A percentile compares a stretch with the other conserved stretches of the same genome.
Evolutionary conservation across 495 filamentous ascomycete genomes (phyloP).

Genomic region (Penicillium desertorum): DNA sequence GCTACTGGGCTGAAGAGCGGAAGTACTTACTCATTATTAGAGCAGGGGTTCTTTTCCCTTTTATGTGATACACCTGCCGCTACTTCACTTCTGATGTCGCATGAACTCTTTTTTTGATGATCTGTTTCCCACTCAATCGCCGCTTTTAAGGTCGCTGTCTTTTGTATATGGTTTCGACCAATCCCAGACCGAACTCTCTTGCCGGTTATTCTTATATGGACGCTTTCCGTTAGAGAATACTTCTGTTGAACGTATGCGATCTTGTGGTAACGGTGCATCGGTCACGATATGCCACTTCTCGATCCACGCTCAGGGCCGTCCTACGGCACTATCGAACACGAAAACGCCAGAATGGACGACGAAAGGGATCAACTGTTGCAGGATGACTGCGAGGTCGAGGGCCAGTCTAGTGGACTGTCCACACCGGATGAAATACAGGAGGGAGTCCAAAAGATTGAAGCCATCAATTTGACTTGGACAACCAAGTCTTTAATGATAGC

Average conservation of each 20-base stretch:
- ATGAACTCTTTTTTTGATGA: constrained; percentile 24
- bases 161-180: constrained; percentile 1
- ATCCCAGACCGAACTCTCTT: background rate
- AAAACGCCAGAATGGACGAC: constrained; percentile 27
- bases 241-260: constrained; percentile 9
- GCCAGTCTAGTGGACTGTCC: constrained; percentile 25
- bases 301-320: constrained; percentile 37
- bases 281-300: constrained; percentile 40
- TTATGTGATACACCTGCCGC: constrained; percentile 25
- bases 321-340: constrained; percentile 42
- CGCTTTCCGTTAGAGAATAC: constrained; percentile 4
- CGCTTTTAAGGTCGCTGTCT: constrained; percentile 11
- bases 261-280: constrained; percentile 9
- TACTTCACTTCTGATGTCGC: constrained; percentile 15
- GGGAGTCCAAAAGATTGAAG: constrained; percentile 57
- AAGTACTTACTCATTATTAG: constrained; percentile 17
- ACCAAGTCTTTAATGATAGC: constrained; percentile 51
- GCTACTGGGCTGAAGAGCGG: constrained; percentile 26
- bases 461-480: constrained; percentile 58
- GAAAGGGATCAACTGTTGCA: constrained; percentile 39
- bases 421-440: constrained; percentile 46
- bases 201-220: constrained; percentile 27
- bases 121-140: constrained; percentile 4
- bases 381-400: constrained; percentile 32
- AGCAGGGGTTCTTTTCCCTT: constrained; percentile 19